Base-by-base conservation (phyloP, 2,329 filamentous ascomycete species). In the Monosporascus sp. region DNA sequence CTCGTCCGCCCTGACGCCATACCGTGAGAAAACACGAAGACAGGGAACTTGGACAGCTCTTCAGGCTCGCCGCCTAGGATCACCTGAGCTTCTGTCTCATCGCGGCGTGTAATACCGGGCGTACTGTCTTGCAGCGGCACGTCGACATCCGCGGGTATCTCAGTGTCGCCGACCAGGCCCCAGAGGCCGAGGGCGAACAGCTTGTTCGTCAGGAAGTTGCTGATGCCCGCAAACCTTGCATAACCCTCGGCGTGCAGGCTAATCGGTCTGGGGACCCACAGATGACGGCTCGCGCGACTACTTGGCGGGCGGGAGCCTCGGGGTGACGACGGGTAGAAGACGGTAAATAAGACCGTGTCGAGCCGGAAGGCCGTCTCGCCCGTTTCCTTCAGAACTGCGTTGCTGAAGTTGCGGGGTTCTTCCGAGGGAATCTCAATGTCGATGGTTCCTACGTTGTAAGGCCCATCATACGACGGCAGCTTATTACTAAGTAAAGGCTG, bases 1-100 rank as follows among this genome's bases (percentile, higher is more conserved):
- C 79, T 77, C 1, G 75, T 78, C 22, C 78, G 65, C 0, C 74
- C 76, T 43, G 73, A 75, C 24, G 75, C 77, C 64, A 76, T 76
- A 44, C 78, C 78, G 57, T 81, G 78, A 5, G 78, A 79, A 60
- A 81, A 79, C 58, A 80, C 64, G 54, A 80, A 65, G 55, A 80
- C 67, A 8, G 77, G 76, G 28, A 75, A 70, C 43, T 46, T 46
- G 14, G 24, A 17, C 43, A 7, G 14, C 0, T 60, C 60, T 18
- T 57, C 51, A 18, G 52, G 49, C 7, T 63, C 55, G 9, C 55
- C 52, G 5, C 52, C 54, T 43, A 61, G 43, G 11, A 66, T 59
- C 28, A 67, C 60, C 49, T 65, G 60, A 1, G 62, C 53, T 15
- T 55, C 55, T 26, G 54, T 54, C 3, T 56, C 58, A 5, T 58